phyloP scores from a whole-genome alignment of 2,329 filamentous ascomycete species.

The Trichoderma simmonsii region DNA sequence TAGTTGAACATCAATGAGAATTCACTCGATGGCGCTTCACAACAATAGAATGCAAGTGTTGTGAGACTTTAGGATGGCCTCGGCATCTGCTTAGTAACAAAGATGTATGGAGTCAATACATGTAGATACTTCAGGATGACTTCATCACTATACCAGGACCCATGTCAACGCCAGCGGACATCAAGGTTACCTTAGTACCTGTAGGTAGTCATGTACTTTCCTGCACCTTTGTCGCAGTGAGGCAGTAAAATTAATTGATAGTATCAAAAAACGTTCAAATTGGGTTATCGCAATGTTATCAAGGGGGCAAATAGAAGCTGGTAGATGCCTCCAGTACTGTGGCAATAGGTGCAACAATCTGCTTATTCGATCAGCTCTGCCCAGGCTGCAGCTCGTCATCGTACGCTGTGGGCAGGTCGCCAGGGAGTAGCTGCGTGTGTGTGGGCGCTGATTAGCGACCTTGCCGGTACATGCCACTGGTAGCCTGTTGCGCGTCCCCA shows the following conservation, averaged over 20 bases:
- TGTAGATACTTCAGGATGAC: not conserved
- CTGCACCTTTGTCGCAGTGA: not conserved
- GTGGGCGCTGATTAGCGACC: not conserved
- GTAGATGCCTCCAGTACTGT: not conserved
- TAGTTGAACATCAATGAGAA: not conserved
- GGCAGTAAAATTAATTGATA: not conserved
- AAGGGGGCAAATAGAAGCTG: not conserved
- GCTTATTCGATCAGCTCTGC: not conserved
- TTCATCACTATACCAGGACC: not conserved
- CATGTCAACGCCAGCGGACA: not conserved
- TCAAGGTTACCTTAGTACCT: not conserved
- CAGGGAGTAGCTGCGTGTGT: not conserved
- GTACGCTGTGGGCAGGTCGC: not conserved
- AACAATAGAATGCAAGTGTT: not conserved
- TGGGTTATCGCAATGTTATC: not conserved
- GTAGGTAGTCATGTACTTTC: not conserved
- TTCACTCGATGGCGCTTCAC: not conserved
- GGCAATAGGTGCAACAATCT: not conserved
- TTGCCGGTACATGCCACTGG: not conserved
- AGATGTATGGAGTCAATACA: not conserved
- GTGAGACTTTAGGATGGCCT: not conserved
- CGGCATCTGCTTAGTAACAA: not conserved
- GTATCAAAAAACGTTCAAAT: not conserved
- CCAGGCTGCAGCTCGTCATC: constrained; percentile 14
- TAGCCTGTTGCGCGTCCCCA: constrained; percentile 20